Percentiles rank a stretch among this genome's conserved stretches.
Conservation (phyloP, 441 rosid species). For the Aquilaria agallochum region DNA sequence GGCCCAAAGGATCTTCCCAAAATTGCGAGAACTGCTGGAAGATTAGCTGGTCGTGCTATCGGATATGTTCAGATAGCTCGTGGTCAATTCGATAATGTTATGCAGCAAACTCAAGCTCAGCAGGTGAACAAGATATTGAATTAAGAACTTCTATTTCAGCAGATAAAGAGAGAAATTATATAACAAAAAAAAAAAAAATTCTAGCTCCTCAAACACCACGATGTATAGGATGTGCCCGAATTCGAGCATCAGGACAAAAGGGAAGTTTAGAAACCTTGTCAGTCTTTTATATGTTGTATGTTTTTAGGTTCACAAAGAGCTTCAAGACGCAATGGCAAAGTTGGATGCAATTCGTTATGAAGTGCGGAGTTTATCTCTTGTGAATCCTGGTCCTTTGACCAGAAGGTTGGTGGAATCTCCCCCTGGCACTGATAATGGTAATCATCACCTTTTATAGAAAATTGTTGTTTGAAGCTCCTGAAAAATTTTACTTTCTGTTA, state of each 20-base stretch:
- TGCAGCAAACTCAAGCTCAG: conserved; percentile 91
- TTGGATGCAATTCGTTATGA: conserved; percentile 85
- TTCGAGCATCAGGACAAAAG: no score
- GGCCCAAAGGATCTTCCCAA: conserved; percentile 83
- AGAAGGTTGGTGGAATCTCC: conserved; percentile 46
- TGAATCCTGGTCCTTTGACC: conserved; percentile 70
- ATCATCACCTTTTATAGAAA: conserved; percentile 12
- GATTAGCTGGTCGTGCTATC: conserved; percentile 73
- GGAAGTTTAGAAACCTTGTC: neutral
- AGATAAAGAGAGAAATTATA: no score
- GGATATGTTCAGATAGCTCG: conserved; percentile 89
- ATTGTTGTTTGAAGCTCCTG: neutral
- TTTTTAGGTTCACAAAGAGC: conserved; percentile 69
- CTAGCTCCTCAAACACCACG: no score
- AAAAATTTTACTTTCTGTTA: no score
- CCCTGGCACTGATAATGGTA: conserved; percentile 25
- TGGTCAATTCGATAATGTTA: conserved; percentile 70
- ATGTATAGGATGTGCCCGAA: no score
- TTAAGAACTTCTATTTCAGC: no score
- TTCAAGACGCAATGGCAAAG: conserved; percentile 79
- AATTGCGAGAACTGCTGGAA: conserved; percentile 72
- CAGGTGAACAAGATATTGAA: conserved; percentile 38
- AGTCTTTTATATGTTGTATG: neutral
- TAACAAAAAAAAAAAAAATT: no score
- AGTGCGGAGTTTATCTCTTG: conserved; percentile 54